Conservation (phyloP, 2,329 filamentous ascomycete genomes). For the Neonectria punicea region DNA sequence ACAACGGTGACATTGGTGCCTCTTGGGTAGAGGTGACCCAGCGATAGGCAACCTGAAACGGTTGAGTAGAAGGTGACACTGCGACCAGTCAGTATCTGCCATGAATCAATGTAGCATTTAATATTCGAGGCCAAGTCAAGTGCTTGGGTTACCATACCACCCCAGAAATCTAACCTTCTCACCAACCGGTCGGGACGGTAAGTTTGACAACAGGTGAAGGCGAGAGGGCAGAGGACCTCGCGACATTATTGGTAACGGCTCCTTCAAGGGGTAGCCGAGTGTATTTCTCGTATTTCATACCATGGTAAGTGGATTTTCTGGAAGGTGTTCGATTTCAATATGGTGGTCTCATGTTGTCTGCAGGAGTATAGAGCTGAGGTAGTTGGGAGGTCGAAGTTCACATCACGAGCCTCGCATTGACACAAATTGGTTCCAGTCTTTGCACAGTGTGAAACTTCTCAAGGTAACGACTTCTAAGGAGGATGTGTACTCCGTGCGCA, state of each 20-base stretch:
- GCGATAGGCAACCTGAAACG: conserved; percentile 67
- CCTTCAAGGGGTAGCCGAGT: background rate
- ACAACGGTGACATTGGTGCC: conserved; percentile 58
- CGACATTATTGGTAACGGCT: conserved; percentile 54
- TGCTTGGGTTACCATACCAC: conserved; percentile 71
- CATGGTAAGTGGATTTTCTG: background rate
- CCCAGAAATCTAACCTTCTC: conserved; percentile 93
- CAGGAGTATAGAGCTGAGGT: background rate
- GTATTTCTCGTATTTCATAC: conserved; percentile 21
- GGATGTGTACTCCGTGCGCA: background rate
- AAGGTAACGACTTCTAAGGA: background rate
- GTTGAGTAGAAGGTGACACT: conserved; percentile 65
- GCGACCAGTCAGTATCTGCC: conserved; percentile 37
- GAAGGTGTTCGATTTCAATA: background rate
- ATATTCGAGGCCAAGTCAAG: conserved; percentile 5
- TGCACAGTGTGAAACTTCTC: background rate
- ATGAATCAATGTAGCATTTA: conserved; percentile 32
- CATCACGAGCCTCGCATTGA: background rate
- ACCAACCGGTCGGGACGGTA: conserved; percentile 62
- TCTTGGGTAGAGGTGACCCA: conserved; percentile 74
- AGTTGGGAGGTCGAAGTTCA: conserved; percentile 2
- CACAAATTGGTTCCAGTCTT: background rate
- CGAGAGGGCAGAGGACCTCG: conserved; percentile 71
- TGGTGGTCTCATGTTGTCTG: background rate
- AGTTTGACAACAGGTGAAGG: conserved; percentile 71